Percentiles rank a stretch among this genome's conserved stretches.
Evolutionary conservation across 2,329 filamentous ascomycete genomes (phyloP).

Genomic region (Trichoderma asperellum): DNA sequence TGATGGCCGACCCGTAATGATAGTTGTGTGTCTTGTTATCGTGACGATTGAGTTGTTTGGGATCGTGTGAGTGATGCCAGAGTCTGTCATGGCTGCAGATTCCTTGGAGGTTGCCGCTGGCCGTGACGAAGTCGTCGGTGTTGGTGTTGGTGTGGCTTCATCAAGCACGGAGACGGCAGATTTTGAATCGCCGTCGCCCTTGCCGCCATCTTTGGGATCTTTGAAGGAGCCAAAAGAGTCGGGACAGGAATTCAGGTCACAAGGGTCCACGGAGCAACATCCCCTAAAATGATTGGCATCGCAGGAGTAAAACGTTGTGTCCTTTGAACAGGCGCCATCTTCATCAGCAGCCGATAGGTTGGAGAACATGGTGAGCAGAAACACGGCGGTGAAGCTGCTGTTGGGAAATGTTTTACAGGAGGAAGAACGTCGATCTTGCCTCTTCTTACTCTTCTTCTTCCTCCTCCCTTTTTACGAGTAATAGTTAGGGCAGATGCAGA

Average conservation of each 20-base stretch:
- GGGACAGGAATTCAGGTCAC: constrained; percentile 42
- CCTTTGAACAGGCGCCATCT: constrained; percentile 37
- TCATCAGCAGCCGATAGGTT: not conserved
- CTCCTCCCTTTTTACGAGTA: not conserved
- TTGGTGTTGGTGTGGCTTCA: not conserved
- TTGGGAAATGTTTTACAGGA: not conserved
- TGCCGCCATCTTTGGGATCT: not conserved
- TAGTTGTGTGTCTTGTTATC: constrained; percentile 42
- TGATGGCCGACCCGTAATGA: constrained; percentile 36
- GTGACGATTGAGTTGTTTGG: constrained; percentile 43
- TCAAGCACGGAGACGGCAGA: not conserved
- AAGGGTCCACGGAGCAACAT: constrained; percentile 53
- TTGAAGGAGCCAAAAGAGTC: constrained; percentile 2
- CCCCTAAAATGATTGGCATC: constrained; percentile 44
- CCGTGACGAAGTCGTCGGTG: not conserved
- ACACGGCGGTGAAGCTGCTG: not conserved
- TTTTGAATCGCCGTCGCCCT: not conserved
- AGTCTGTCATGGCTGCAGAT: constrained; percentile 41
- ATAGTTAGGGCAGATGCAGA: not conserved
- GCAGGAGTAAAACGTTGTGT: constrained; percentile 46
- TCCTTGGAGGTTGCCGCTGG: not conserved
- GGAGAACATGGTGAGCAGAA: not conserved
- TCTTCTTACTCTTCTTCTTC: not conserved
- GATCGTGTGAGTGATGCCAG: constrained; percentile 44
- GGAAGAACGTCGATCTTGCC: not conserved